Evolutionary conservation across 495 filamentous ascomycete species (phyloP).

Genomic region (Daldinia vernicosa): DNA sequence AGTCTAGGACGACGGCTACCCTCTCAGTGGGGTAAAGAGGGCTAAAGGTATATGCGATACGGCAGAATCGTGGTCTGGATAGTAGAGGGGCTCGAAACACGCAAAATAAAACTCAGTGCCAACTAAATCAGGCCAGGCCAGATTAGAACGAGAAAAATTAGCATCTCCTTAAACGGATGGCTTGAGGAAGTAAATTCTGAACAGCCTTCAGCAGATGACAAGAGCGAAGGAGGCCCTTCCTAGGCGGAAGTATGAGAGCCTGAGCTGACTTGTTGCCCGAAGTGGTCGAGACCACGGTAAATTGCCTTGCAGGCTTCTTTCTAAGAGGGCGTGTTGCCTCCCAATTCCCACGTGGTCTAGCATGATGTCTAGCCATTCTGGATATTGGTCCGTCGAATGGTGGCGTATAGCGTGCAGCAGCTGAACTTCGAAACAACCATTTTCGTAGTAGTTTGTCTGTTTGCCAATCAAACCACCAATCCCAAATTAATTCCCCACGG

Average conservation of each 20-base stretch:
- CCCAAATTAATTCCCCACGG: slow-evolving; percentile 1
- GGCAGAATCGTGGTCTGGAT: neutral
- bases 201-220: neutral
- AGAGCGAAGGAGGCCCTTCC: slow-evolving; percentile 1
- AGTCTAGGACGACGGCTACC: neutral
- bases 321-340: slow-evolving; percentile 8
- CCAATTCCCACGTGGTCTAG: slow-evolving; percentile 19
- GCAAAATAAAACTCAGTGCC: neutral
- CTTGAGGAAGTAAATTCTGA: neutral
- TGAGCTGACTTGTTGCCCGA: slow-evolving; percentile 10
- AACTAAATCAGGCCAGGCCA: neutral
- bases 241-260: slow-evolving; percentile 11
- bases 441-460: slow-evolving; percentile 24
- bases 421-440: slow-evolving; percentile 38
- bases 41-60: neutral
- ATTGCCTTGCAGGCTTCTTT: slow-evolving; percentile 14
- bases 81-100: neutral
- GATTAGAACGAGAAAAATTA: neutral
- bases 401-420: slow-evolving; percentile 43
- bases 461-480: slow-evolving; percentile 28
- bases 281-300: slow-evolving; percentile 22
- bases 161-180: neutral
- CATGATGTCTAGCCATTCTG: slow-evolving; percentile 34
- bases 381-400: slow-evolving; percentile 34
- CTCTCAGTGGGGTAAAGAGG: neutral